Evolutionary conservation across 805 yeast species (phyloP).

Genomic region (Pichia nakasei): DNA sequence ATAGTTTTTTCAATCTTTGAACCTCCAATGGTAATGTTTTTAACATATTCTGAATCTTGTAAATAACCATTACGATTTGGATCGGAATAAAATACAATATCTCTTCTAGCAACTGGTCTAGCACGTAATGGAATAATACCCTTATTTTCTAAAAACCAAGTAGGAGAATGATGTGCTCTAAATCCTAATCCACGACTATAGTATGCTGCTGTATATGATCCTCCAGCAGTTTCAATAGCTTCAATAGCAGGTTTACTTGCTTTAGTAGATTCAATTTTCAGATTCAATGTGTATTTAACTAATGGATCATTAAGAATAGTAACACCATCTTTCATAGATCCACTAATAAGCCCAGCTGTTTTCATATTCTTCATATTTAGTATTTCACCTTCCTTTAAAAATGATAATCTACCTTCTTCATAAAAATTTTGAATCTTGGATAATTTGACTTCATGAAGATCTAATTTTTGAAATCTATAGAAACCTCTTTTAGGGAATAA

Average conservation of each 20-base stretch:
- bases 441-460: conserved; percentile 53
- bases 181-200: conserved; percentile 54
- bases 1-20: conserved; percentile 8
- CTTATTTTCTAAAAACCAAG: conserved; percentile 53
- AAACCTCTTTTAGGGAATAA: conserved; percentile 86
- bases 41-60: conserved; percentile 29
- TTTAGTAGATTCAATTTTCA: conserved; percentile 72
- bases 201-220: conserved; percentile 65
- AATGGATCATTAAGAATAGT: conserved; percentile 66
- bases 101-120: conserved; percentile 76
- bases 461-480: conserved; percentile 50
- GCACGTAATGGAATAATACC: conserved; percentile 81
- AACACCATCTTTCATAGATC: conserved; percentile 70
- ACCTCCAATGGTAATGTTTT: conserved; percentile 19
- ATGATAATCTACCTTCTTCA: conserved; percentile 51
- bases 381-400: conserved; percentile 46
- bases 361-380: conserved; percentile 73
- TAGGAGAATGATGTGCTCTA: conserved; percentile 70
- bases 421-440: conserved; percentile 63
- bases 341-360: conserved; percentile 62
- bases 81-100: conserved; percentile 68
- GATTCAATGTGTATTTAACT: conserved; percentile 42
- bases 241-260: conserved; percentile 71
- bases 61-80: conserved; percentile 71
- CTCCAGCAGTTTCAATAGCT: conserved; percentile 64